Percentiles rank a stretch among this genome's conserved stretches.
phyloP scores from a whole-genome alignment of 106 monocot species.

The Dendrobium huoshanense region DNA sequence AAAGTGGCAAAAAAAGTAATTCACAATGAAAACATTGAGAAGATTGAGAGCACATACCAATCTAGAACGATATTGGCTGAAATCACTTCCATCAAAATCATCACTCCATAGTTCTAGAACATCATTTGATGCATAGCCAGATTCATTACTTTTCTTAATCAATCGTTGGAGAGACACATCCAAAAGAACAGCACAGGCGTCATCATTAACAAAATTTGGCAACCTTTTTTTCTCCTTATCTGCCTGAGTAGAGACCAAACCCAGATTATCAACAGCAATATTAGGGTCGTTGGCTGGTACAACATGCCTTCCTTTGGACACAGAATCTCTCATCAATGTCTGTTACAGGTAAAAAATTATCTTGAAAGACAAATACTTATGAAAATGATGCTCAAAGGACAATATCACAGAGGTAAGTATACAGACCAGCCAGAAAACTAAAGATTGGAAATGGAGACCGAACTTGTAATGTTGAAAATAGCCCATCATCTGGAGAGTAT shows the following conservation, averaged over 20 bases:
- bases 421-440: slow-evolving; percentile 92
- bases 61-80: slow-evolving; percentile 87
- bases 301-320: slow-evolving; percentile 41
- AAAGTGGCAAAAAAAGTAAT: background rate
- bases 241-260: slow-evolving; percentile 16
- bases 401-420: background rate
- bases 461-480: slow-evolving; percentile 85
- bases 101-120: slow-evolving; percentile 82
- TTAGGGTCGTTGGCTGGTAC: slow-evolving; percentile 26
- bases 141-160: slow-evolving; percentile 56
- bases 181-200: slow-evolving; percentile 59
- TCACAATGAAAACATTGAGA: background rate
- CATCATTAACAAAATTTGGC: slow-evolving; percentile 49
- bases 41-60: slow-evolving; percentile 36
- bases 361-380: background rate
- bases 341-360: slow-evolving; percentile 16
- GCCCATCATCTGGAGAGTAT: slow-evolving; percentile 76
- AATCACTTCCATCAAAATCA: slow-evolving; percentile 82
- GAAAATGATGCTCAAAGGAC: background rate
- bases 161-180: slow-evolving; percentile 79
- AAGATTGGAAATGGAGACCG: slow-evolving; percentile 78
- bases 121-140: slow-evolving; percentile 16
- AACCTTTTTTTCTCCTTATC: slow-evolving; percentile 58
- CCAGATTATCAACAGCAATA: slow-evolving; percentile 16
- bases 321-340: slow-evolving; percentile 61